These are phyloP conservation scores for Hericium coralloides DNA, from an alignment of 768 basidiomycete genomes.

Conservation along the genomic window DNA sequence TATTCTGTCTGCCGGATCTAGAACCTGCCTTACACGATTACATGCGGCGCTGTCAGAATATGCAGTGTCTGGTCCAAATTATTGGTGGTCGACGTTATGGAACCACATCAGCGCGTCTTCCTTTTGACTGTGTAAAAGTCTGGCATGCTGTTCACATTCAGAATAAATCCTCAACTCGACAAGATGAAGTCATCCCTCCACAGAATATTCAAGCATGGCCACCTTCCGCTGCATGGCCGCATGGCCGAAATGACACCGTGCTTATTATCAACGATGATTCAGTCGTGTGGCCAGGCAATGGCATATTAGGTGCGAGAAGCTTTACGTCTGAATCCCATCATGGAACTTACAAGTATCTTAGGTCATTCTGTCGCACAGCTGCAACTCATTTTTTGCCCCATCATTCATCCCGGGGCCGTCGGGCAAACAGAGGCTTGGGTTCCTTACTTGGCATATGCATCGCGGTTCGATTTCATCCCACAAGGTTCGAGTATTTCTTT, in stretches of 20 bases:
- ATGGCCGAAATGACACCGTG: neutral
- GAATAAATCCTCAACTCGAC: neutral
- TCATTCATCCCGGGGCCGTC: no score
- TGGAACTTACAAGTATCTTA: neutral
- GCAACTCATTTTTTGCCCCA: neutral
- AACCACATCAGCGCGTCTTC: neutral
- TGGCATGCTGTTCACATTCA: neutral
- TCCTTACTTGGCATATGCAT: neutral
- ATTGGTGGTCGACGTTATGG: neutral
- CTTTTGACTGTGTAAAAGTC: neutral
- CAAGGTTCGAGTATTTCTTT: neutral
- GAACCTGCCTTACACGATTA: neutral
- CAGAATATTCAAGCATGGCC: neutral
- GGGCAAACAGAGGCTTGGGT: neutral
- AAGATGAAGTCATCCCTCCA: neutral
- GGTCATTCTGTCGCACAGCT: neutral
- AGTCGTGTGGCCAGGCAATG: neutral
- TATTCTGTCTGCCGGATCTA: neutral
- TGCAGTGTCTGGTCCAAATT: neutral
- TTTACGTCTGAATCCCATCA: neutral
- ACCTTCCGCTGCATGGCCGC: neutral
- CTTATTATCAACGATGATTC: neutral
- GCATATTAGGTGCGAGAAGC: neutral
- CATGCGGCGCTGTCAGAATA: neutral
- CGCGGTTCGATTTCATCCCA: neutral